Evolutionary conservation across 225 moss, liverwort and hornwort species (phyloP), one percentile per base, ranked within the genome.

Genomic region (Rhytidiadelphus loreus): DNA sequence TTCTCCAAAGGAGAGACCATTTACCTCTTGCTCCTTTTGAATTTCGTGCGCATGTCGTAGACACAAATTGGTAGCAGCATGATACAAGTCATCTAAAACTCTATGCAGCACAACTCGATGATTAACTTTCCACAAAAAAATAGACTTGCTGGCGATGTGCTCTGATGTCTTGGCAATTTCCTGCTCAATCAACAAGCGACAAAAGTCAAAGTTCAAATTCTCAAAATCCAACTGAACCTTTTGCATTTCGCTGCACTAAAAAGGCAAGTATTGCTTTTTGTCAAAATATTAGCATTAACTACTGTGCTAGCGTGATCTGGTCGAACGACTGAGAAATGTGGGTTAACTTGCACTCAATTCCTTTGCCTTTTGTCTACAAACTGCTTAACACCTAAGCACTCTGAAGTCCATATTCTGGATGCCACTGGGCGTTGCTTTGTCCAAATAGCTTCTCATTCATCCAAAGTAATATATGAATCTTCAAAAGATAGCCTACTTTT

Each of bases 161-260:
- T 99, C 98, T 44, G 96, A 95, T 46, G 95, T 96, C 89, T 97
- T 99, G 46, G 96, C 96, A 80, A 99, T 96, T 89, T 97, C 98
- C 96, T 99, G 89, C 72, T 88, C 87, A 85, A 91, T 79, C 83
- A 78, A 78, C 6, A 73, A 59, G 37, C 60, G 77, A 91, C 43
- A 81, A 18, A 26, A 56, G 66, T 58, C 87, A 35, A 61, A 87
- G 53, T 60, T 46, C n/a, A 39, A 75, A 68, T 68, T 61, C 59
- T 50, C 76, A 29, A 37, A 82, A 63, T 81, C 55, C 46, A 81
- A 80, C 69, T 75, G 43, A 78, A 80, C 66, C 43, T 56, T 64
- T 28, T 50, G n/a, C 57, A 74, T 53, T 33, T 82, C 32, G 57
- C 78, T 83, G 62, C 46, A 57, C 43, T 82, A 12, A 63, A 46